Conservation (phyloP, 2,329 filamentous ascomycete genomes). For the Calonectria leucothoes region DNA sequence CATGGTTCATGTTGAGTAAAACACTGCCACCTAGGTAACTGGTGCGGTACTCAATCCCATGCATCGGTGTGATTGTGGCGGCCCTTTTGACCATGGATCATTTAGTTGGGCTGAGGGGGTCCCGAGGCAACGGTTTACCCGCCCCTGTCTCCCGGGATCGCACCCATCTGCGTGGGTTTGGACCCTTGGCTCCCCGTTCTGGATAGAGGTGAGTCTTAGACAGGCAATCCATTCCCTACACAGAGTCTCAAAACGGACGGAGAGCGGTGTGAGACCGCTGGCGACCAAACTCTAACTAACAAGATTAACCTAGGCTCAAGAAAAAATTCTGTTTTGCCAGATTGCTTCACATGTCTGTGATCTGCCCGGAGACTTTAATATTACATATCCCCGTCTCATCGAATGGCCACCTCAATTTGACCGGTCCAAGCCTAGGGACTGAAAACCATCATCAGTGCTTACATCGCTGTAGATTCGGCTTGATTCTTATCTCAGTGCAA, state of each 20-base stretch:
- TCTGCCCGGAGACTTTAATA: slow-evolving; percentile 5
- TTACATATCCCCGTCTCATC: neutral
- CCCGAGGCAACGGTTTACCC: slow-evolving; percentile 16
- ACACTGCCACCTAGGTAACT: slow-evolving; percentile 5
- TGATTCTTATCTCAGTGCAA: neutral
- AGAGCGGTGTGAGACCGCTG: slow-evolving; percentile 24
- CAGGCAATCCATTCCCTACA: slow-evolving; percentile 33
- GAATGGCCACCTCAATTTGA: too few relatives aligned
- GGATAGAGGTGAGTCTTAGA: slow-evolving; percentile 28
- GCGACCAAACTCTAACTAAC: slow-evolving; percentile 21
- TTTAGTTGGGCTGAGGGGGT: neutral
- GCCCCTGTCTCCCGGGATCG: slow-evolving; percentile 38
- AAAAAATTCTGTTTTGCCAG: slow-evolving; percentile 16
- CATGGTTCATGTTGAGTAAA: slow-evolving; percentile 13
- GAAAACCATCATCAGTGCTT: neutral
- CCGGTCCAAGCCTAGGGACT: too few relatives aligned
- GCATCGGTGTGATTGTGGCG: neutral
- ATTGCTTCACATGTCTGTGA: slow-evolving; percentile 30
- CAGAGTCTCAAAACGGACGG: slow-evolving; percentile 13
- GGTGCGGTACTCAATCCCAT: neutral
- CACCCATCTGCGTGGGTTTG: slow-evolving; percentile 26
- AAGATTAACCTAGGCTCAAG: neutral
- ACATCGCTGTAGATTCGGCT: neutral
- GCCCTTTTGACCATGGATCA: neutral
- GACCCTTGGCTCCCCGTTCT: slow-evolving; percentile 29